Percentiles rank a stretch among this genome's conserved stretches.
Conservation (phyloP, 257 asterid genomes). For the Penstemon barbatus region DNA sequence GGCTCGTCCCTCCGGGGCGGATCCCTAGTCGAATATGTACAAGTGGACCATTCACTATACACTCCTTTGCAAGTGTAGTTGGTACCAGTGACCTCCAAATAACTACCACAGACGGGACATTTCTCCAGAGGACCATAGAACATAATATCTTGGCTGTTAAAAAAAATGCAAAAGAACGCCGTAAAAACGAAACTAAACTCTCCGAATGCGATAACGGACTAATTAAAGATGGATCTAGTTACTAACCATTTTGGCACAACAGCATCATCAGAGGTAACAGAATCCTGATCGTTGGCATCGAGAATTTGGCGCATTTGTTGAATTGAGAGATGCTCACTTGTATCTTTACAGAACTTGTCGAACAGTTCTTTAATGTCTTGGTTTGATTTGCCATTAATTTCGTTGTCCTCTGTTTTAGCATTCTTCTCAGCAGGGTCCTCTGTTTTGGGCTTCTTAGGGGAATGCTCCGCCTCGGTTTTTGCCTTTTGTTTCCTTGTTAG, state of each 20-base stretch:
- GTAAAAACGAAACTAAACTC: not conserved
- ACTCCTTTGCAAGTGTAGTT: slow-evolving; percentile 55
- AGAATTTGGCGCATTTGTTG: slow-evolving; percentile 78
- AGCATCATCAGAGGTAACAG: slow-evolving; percentile 57
- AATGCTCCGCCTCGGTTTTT: slow-evolving; percentile 42
- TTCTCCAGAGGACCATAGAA: slow-evolving; percentile 61
- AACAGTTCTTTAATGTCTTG: slow-evolving; percentile 53
- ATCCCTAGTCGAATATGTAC: slow-evolving; percentile 50
- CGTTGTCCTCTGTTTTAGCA: not conserved
- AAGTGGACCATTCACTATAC: slow-evolving; percentile 75
- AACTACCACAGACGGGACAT: slow-evolving; percentile 61
- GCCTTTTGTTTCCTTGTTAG: slow-evolving; percentile 80
- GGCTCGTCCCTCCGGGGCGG: slow-evolving; percentile 54
- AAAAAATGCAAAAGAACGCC: not conserved
- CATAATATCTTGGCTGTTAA: slow-evolving; percentile 73
- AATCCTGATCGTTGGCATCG: slow-evolving; percentile 60
- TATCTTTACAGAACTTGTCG: slow-evolving; percentile 58
- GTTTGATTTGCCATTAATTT: slow-evolving; percentile 34
- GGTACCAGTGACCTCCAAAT: slow-evolving; percentile 31
- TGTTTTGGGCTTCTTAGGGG: slow-evolving; percentile 59
- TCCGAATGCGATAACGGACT: too few species aligned
- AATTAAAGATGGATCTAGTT: not conserved
- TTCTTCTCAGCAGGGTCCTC: slow-evolving; percentile 15
- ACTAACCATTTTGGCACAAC: slow-evolving; percentile 84
- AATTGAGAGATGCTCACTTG: slow-evolving; percentile 61